A percentile compares a stretch with the other conserved stretches of the same genome.
Evolutionary conservation across 495 filamentous ascomycete species (phyloP).

Genomic region (Aspergillus sclerotiicarbonarius): DNA sequence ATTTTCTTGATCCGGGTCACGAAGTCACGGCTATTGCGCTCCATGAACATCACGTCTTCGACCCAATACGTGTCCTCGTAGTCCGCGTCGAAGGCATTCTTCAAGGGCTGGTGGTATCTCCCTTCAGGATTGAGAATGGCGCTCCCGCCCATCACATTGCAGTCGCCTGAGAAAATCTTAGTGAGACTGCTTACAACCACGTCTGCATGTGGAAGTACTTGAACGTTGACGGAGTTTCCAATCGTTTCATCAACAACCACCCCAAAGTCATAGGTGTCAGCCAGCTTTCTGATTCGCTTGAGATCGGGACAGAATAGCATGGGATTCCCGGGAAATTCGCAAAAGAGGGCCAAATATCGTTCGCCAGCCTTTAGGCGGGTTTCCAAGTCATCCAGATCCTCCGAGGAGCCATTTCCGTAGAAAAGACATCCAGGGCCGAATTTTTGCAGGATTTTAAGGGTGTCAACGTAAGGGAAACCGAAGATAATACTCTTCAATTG

Average conservation of each 20-base stretch:
- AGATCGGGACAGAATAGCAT: neutral
- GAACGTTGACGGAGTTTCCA: neutral
- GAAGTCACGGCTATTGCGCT: neutral
- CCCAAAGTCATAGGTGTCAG: conserved; percentile 3
- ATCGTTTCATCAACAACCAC: conserved; percentile 9
- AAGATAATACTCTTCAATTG: neutral
- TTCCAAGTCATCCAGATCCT: conserved; percentile 4
- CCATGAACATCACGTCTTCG: neutral
- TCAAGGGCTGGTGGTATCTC: neutral
- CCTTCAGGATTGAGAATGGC: neutral
- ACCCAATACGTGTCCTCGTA: neutral
- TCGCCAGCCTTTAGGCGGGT: neutral
- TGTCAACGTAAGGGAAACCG: neutral
- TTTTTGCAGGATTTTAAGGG: neutral
- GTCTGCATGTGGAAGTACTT: neutral
- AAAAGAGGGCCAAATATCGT: neutral
- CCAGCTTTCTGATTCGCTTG: neutral
- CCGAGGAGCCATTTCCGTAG: neutral
- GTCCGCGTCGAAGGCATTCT: neutral
- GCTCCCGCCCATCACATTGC: conserved; percentile 9
- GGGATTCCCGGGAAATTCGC: conserved; percentile 1
- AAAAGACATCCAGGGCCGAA: neutral
- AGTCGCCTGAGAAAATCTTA: conserved; percentile 3
- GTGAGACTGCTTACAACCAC: neutral
- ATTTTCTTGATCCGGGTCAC: neutral